phyloP scores from a whole-genome alignment of 331 rosid species.

The Cydonia oblonga region DNA sequence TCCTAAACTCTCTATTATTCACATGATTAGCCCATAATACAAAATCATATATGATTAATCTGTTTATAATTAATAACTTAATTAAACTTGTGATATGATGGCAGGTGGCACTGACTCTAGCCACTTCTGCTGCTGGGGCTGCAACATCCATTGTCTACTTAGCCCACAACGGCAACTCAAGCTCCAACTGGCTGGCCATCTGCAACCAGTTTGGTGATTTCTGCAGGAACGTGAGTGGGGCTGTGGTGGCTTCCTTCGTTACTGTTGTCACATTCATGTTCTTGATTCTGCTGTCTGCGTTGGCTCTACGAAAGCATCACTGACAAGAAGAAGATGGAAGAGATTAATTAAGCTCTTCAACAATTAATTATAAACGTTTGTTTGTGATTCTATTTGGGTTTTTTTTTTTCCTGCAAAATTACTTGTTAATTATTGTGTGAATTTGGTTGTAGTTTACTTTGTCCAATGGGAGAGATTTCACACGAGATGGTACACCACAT shows the following conservation, averaged over 20 bases:
- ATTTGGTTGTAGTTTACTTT: not conserved
- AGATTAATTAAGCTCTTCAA: not conserved
- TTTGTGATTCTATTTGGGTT: not conserved
- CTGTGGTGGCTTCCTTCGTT: slow-evolving; percentile 53
- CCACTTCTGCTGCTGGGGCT: slow-evolving; percentile 47
- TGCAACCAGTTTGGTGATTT: slow-evolving; percentile 73
- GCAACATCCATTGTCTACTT: slow-evolving; percentile 67
- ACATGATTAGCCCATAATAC: not conserved
- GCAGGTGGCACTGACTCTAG: slow-evolving; percentile 60
- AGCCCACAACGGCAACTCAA: slow-evolving; percentile 67
- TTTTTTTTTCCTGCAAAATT: not conserved
- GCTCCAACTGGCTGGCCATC: slow-evolving; percentile 70
- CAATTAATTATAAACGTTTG: not conserved
- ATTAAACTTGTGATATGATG: not conserved
- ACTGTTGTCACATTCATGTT: slow-evolving; percentile 34
- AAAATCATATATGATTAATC: not conserved
- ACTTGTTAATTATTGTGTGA: not conserved
- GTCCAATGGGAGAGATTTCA: no score
- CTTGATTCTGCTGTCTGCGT: slow-evolving; percentile 45
- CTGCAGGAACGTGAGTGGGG: slow-evolving; percentile 50
- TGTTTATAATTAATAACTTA: not conserved
- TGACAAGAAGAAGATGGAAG: not conserved
- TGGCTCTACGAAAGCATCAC: slow-evolving; percentile 38
- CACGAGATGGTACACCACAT: no score
- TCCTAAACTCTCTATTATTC: not conserved